phyloP scores from a whole-genome alignment of 2,329 filamentous ascomycete species.

The Aspergillus pseudotamarii region DNA sequence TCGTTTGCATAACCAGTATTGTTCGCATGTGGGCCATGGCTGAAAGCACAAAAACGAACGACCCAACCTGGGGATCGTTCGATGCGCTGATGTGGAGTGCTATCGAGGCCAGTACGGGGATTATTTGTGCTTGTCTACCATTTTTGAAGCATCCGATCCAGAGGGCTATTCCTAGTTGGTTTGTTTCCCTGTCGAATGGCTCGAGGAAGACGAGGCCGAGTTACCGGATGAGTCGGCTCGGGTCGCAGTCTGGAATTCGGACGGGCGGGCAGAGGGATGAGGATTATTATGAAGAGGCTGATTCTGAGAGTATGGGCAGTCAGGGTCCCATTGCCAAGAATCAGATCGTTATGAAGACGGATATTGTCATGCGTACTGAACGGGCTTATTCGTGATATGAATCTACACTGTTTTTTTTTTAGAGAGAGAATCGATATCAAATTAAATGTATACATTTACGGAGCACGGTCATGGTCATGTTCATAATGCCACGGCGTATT shows the following conservation, averaged over 20 bases:
- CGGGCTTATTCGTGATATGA: neutral
- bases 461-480: neutral
- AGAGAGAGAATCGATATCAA: neutral
- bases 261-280: neutral
- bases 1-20: conserved; percentile 9
- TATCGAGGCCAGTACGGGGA: conserved; percentile 12
- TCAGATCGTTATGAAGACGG: conserved; percentile 12
- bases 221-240: conserved; percentile 3
- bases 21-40: conserved; percentile 12
- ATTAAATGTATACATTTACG: neutral
- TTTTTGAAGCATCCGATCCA: conserved; percentile 11
- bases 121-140: conserved; percentile 13
- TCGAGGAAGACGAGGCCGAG: conserved; percentile 3
- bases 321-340: conserved; percentile 6
- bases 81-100: conserved; percentile 12
- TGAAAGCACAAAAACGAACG: conserved; percentile 1
- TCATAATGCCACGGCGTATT: neutral
- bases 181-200: conserved; percentile 1
- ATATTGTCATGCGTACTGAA: conserved; percentile 9
- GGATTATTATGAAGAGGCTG: neutral
- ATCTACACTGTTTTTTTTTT: neutral
- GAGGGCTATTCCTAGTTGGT: neutral
- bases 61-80: conserved; percentile 8
- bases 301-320: conserved; percentile 9
- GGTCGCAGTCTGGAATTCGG: neutral